Conservation (phyloP, 2,329 filamentous ascomycete species). For the Cercospora beticola region DNA sequence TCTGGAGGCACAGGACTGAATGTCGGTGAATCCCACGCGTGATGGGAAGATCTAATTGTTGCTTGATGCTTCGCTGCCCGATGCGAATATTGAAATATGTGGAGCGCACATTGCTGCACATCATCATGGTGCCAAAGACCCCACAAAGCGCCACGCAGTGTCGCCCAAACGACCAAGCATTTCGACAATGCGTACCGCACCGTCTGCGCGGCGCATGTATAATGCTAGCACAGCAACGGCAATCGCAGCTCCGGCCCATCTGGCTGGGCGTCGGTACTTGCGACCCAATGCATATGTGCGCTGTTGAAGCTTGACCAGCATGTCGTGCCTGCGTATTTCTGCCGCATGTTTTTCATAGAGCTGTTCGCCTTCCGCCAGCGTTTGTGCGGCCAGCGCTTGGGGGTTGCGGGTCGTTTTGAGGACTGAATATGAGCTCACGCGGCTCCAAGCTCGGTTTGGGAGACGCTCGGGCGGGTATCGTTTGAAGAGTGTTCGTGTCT, state of each 20-base stretch:
- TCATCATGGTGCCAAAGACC: conserved; percentile 6
- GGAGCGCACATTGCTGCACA: background rate
- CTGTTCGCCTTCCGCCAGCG: conserved; percentile 62
- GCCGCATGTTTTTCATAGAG: conserved; percentile 70
- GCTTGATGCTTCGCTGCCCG: background rate
- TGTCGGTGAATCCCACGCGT: background rate
- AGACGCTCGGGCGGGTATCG: conserved; percentile 71
- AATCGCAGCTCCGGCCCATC: conserved; percentile 55
- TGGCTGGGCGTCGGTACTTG: conserved; percentile 65
- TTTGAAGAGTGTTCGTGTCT: conserved; percentile 63
- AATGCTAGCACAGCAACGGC: conserved; percentile 67
- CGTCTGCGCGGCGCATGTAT: conserved; percentile 20
- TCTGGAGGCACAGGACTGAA: background rate
- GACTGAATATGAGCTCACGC: conserved; percentile 72
- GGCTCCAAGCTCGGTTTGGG: conserved; percentile 62
- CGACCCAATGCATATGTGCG: conserved; percentile 49
- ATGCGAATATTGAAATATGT: background rate
- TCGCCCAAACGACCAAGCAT: background rate
- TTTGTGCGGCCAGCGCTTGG: conserved; percentile 54
- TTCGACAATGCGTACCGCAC: conserved; percentile 3
- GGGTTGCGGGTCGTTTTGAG: conserved; percentile 74
- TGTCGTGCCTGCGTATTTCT: conserved; percentile 60
- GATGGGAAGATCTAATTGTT: background rate
- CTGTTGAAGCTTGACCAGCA: conserved; percentile 21
- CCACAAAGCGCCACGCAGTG: conserved; percentile 4